Base-by-base conservation (phyloP, 2,329 filamentous ascomycete species). In the Epichloe scottii region DNA sequence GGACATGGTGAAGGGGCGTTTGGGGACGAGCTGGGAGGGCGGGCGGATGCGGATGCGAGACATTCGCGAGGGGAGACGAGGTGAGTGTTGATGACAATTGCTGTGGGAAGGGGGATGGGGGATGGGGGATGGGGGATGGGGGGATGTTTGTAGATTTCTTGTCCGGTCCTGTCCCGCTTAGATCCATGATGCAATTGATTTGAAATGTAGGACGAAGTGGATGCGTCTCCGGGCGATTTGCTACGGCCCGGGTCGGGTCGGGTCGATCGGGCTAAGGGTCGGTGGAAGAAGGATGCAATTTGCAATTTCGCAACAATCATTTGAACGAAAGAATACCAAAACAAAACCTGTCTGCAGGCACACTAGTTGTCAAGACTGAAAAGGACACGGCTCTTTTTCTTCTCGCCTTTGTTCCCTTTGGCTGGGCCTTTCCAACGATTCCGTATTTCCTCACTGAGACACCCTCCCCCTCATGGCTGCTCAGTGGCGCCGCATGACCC, bases 1-100 rank as follows among this genome's bases (percentile, higher is more conserved):
- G 19, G 55, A 40, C 55, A 65, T 66, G 45, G 53, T 58, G 56
- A 55, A 50, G 17, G 48, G 8, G 23, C 46, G 35, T 38, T 15
- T 21, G 19, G 35, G n/a, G 12, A n/a, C 2, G 23, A 44, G 4
- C 33, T 26, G 43, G 11, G 43, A 46, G 14, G 10, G 26, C 19
- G 10, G 0, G n/a, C 14, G 30, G 15, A 15, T 11, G n/a, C 26
- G 33, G 26, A 43, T 43, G 30, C 30, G 43, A 46, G 7, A 26
- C 42, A 44, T 44, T 5, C 7, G 42, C 14, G 12, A 11, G 14
- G 15, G 12, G 6, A 43, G 17, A 6, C 2, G 21, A 19, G 11
- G 41, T 44, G 6, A 3, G 15, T 44, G 26, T 45, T 5, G 14
- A 30, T 12, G 14, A 8, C 38, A 11, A 11, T n/a, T 15, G 15